Percentiles rank a stretch among this genome's conserved stretches.
Evolutionary conservation across 345 rosid species (phyloP).

Genomic region (Eucalyptus victrix): DNA sequence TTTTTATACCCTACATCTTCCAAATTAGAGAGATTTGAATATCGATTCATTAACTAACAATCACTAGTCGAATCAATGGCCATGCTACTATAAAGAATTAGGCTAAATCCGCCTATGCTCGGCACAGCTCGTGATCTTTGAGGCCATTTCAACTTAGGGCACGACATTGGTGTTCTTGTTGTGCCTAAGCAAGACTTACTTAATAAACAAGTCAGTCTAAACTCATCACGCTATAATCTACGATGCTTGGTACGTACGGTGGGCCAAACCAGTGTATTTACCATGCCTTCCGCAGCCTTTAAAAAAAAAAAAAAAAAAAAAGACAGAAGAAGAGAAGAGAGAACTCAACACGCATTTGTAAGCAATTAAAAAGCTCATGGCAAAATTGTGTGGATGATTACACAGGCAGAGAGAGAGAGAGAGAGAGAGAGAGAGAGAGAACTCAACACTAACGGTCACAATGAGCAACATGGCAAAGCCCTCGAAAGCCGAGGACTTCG

Average conservation of each 20-base stretch:
- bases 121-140: accelerated
- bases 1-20: neutral
- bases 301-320: neutral
- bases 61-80: neutral
- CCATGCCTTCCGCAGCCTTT: neutral
- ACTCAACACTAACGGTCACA: neutral
- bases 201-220: neutral
- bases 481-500: neutral
- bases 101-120: neutral
- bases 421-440: neutral
- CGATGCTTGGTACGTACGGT: neutral
- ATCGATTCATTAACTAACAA: neutral
- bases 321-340: neutral
- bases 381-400: neutral
- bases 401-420: neutral
- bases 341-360: neutral
- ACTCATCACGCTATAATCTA: accelerated
- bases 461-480: neutral
- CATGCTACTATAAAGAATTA: neutral
- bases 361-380: neutral
- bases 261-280: neutral
- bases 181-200: neutral
- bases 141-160: neutral
- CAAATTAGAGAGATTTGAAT: accelerated
- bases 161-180: neutral